Evolutionary conservation across 768 basidiomycete species (phyloP).

Genomic region (Tulasnella sp.): DNA sequence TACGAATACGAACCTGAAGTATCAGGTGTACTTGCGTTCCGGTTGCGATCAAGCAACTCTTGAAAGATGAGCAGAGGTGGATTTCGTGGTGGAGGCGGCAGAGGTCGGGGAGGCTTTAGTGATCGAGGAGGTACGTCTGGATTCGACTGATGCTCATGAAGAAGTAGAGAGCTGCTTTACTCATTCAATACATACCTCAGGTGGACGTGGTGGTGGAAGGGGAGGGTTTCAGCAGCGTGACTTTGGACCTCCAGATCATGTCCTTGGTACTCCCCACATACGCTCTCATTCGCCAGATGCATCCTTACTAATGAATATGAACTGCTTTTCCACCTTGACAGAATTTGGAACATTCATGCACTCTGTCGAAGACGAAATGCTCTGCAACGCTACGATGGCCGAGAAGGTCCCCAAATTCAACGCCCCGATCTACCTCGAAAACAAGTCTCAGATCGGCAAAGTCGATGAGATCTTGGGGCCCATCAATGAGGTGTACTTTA

Average conservation of each 20-base stretch:
- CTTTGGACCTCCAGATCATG: constrained; percentile 65
- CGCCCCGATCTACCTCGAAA: constrained; percentile 93
- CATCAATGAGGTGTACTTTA: constrained; percentile 97
- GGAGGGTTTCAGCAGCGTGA: constrained; percentile 65
- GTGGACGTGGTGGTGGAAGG: constrained; percentile 52
- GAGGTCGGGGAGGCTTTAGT: constrained; percentile 5
- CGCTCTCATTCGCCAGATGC: too few species aligned
- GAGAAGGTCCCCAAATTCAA: constrained; percentile 99
- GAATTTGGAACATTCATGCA: constrained; percentile 91
- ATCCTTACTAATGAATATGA: neutral
- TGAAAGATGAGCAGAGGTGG: constrained; percentile 10
- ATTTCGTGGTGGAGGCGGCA: neutral
- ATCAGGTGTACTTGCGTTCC: too few species aligned
- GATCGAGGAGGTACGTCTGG: constrained; percentile 4
- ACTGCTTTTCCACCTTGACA: constrained; percentile 24
- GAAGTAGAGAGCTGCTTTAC: neutral
- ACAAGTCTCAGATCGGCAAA: constrained; percentile 92
- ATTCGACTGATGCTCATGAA: neutral
- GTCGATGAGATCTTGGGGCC: constrained; percentile 99
- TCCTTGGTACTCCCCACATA: constrained; percentile 44
- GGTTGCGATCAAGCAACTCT: too few species aligned
- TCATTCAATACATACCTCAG: neutral
- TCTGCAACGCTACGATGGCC: constrained; percentile 71
- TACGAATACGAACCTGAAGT: too few species aligned
- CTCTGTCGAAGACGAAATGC: constrained; percentile 97